A percentile compares a stretch with the other conserved stretches of the same genome.
Evolutionary conservation across 139 green algal genomes (phyloP).

Genomic region (Tetraselmis chui): DNA sequence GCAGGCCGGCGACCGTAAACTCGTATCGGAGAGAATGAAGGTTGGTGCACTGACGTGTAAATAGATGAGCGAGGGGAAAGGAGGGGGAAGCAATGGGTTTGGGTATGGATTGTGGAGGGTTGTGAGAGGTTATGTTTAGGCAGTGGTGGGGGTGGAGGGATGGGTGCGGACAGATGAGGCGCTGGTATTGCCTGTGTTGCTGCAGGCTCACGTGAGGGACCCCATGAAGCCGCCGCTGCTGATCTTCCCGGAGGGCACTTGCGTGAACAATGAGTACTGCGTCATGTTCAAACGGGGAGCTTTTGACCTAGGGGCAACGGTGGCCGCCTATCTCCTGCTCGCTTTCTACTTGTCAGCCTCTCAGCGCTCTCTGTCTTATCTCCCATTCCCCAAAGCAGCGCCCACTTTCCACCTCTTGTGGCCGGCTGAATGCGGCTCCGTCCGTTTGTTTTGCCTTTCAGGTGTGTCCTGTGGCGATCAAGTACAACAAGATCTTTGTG

Average conservation of each 20-base stretch:
- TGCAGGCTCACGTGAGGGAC: slow-evolving; percentile 59
- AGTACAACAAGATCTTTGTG: slow-evolving; percentile 99
- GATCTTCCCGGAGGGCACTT: slow-evolving; percentile 98
- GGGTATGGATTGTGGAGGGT: too few species aligned
- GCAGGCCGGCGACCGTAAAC: slow-evolving; percentile 75
- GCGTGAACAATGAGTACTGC: slow-evolving; percentile 99
- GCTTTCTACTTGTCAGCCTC: neutral
- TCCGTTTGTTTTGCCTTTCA: slow-evolving; percentile 1
- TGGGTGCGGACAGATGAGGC: neutral
- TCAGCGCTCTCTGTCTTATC: too few species aligned
- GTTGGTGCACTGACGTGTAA: neutral
- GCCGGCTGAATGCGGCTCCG: too few species aligned
- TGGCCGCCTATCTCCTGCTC: slow-evolving; percentile 18
- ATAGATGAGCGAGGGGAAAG: neutral
- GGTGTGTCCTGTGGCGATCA: slow-evolving; percentile 92
- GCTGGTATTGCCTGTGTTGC: slow-evolving; percentile 8
- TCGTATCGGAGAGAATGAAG: slow-evolving; percentile 72
- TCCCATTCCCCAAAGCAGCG: too few species aligned
- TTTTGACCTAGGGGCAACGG: slow-evolving; percentile 84
- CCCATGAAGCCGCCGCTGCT: slow-evolving; percentile 79
- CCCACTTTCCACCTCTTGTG: too few species aligned
- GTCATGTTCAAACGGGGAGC: slow-evolving; percentile 98
- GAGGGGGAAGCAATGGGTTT: too few species aligned
- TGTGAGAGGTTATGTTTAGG: too few species aligned
- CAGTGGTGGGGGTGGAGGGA: neutral